Conservation (phyloP, 2,329 filamentous ascomycete genomes). For the Fusarium armeniacum region DNA sequence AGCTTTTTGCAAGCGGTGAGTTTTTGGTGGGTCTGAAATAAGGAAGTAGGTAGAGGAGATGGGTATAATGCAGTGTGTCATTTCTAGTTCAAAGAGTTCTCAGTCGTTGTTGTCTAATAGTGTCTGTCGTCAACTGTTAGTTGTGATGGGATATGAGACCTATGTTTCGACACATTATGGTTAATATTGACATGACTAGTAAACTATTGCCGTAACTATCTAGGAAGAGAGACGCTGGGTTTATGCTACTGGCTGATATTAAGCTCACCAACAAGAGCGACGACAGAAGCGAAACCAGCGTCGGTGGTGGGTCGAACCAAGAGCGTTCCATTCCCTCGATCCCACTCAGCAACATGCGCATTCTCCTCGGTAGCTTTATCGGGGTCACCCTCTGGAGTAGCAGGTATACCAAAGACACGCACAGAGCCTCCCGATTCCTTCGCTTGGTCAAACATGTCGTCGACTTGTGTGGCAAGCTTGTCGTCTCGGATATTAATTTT, state of each 20-base stretch:
- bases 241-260: slow-evolving; percentile 16
- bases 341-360: slow-evolving; percentile 41
- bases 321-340: slow-evolving; percentile 13
- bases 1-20: neutral
- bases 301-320: slow-evolving; percentile 30
- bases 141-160: no score
- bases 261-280: slow-evolving; percentile 39
- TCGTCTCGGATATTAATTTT: slow-evolving; percentile 28
- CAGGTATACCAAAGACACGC: slow-evolving; percentile 37
- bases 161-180: neutral
- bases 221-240: no score
- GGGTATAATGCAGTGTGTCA: no score
- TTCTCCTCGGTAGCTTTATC: slow-evolving; percentile 37
- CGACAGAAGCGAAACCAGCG: slow-evolving; percentile 39
- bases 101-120: neutral
- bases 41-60: no score
- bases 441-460: slow-evolving; percentile 27
- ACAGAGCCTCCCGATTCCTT: slow-evolving; percentile 31
- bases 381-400: slow-evolving; percentile 31
- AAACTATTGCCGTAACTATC: no score
- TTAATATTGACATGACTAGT: no score
- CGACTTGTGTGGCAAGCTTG: slow-evolving; percentile 2
- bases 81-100: no score
- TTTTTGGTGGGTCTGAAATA: neutral
- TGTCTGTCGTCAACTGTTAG: neutral